Evolutionary conservation across 2,329 filamentous ascomycete species (phyloP), one percentile per base, ranked within the genome.

Genomic region (Xylaria sp.): DNA sequence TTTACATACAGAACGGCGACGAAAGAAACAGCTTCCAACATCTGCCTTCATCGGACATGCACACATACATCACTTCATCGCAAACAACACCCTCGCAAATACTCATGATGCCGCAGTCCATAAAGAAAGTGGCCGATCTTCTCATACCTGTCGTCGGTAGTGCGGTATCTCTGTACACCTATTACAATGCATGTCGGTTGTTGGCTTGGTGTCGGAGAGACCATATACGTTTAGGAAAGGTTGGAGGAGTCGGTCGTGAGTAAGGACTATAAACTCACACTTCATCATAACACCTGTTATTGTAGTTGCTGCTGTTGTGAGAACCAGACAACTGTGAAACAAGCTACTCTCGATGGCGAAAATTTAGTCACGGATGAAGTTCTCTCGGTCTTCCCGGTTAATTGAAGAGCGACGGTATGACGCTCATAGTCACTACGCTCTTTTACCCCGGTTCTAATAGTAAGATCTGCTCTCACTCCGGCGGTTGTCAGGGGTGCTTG

Each of bases 391-490:
- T 14, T 11, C 32, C 3, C 6, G 2, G 27, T 54, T n/a, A 6
- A 24, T 34, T 7, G 9, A 30, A 34, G n/a, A 9, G 17, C 19
- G 11, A 27, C 3, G 27, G 12, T 9, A 14, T 34, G 4, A 8
- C 7, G 11, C 14, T 27, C 0, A 24, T 34, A 12, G n/a, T 50
- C 12, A 7, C n/a, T 9, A n/a, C 24, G 30, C 2, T 51, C n/a
- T 4, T 54, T 32, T 57, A 17, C 5, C 5, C 17, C 14, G 14
- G n/a, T 21, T n/a, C 60, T 77, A 79, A 62, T 75, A 79, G 63
- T 79, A 79, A 17, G 77, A 76, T 50, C 77, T 75, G 58, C 74
- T 75, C 21, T 68, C 71, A 42, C 72, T 76, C 19, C 76, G 72
- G 61, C 75, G 74, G n/a, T 74, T 71, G 30, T 73, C 73, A 9